Evolutionary conservation across 192 early-diverging fungal genomes (phyloP).

Genomic region (Phlyctochytrium bullatum): DNA sequence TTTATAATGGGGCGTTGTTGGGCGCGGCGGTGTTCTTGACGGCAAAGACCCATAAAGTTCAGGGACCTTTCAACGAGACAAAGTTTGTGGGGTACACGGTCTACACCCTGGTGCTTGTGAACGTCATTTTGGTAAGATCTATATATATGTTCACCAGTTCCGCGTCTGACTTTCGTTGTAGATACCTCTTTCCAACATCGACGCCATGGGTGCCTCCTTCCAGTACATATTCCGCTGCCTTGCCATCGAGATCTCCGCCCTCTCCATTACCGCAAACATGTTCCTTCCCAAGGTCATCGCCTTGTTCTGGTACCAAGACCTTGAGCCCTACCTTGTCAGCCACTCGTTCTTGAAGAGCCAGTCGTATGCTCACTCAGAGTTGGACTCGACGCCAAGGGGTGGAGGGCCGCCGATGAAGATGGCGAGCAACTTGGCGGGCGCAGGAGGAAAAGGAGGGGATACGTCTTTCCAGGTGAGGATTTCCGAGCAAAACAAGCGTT

Average conservation of each 20-base stretch:
- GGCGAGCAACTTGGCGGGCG: too few relatives aligned
- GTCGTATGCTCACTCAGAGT: too few relatives aligned
- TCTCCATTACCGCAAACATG: not conserved
- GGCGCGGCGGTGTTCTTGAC: not conserved
- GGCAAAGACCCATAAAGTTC: not conserved
- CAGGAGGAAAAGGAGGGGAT: too few relatives aligned
- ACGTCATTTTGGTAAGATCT: not conserved
- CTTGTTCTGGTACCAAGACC: not conserved
- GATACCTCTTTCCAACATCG: not conserved
- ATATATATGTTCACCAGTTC: too few relatives aligned
- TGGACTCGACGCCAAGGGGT: too few relatives aligned
- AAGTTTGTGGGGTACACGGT: not conserved
- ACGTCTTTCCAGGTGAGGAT: too few relatives aligned
- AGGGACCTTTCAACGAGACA: not conserved
- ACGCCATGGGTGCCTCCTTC: not conserved
- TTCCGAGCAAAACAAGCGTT: too few relatives aligned
- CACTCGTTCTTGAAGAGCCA: not conserved
- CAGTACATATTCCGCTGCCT: not conserved
- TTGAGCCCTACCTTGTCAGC: not conserved
- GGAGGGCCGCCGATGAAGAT: too few relatives aligned
- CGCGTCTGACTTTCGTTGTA: too few relatives aligned
- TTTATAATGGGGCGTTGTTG: not conserved
- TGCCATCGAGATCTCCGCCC: not conserved
- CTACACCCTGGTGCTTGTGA: not conserved
- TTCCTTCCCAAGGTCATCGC: not conserved